Percentiles rank a stretch among this genome's conserved stretches.
Conservation (phyloP, 2,329 filamentous ascomycete species). For the Penicillium sp. region DNA sequence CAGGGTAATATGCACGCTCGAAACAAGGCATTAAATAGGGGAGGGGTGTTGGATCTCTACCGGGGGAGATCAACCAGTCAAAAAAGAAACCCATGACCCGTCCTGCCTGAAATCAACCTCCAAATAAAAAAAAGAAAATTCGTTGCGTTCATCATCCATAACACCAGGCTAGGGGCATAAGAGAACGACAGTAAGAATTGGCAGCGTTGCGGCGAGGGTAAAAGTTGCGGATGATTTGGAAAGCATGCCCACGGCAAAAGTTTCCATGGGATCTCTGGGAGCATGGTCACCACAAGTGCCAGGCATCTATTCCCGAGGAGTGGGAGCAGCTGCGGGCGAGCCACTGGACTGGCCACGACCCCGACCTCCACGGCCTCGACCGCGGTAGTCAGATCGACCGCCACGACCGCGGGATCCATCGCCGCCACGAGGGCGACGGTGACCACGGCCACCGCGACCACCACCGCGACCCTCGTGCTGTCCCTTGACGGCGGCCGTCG, state of each 20-base stretch:
- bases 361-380: conserved; percentile 17
- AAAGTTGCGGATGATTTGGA: background rate
- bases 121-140: conserved; percentile 26
- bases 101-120: conserved; percentile 4
- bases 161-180: conserved; percentile 22
- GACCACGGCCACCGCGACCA: conserved; percentile 28
- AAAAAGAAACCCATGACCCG: no score
- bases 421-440: conserved; percentile 29
- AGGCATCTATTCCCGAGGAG: background rate
- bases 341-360: conserved; percentile 26
- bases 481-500: conserved; percentile 46
- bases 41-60: conserved; percentile 23
- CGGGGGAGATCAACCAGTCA: conserved; percentile 4
- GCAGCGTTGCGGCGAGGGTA: background rate
- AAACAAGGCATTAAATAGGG: conserved; percentile 29
- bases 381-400: conserved; percentile 23
- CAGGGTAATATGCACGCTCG: conserved; percentile 34
- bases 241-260: background rate
- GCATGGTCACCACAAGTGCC: background rate
- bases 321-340: conserved; percentile 18
- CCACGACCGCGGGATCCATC: conserved; percentile 33
- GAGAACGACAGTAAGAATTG: conserved; percentile 8
- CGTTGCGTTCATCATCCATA: conserved; percentile 35
- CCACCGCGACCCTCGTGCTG: conserved; percentile 31
- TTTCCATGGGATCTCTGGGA: background rate